Percentiles rank a stretch among this genome's conserved stretches.
phyloP scores from a whole-genome alignment of 352 stramenopile species.

The Halophytophthora batemanensis region DNA sequence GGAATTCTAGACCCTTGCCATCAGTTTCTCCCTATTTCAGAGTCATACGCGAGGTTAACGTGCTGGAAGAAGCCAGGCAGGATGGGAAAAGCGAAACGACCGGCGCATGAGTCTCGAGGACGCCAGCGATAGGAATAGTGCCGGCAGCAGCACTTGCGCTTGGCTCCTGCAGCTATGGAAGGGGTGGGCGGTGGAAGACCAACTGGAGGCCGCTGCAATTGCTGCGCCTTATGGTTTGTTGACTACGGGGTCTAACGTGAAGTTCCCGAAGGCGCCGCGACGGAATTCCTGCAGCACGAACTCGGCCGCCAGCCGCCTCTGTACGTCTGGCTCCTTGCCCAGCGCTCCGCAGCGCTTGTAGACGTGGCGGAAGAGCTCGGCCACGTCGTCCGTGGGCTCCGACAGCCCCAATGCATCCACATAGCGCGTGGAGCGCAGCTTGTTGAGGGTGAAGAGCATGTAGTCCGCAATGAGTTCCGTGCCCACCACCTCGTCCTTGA shows the following conservation, averaged over 20 bases:
- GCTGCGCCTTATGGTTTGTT: slow-evolving; percentile 7
- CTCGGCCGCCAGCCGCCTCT: slow-evolving; percentile 59
- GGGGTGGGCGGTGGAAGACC: slow-evolving; percentile 5
- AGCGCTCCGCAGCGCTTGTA: slow-evolving; percentile 68
- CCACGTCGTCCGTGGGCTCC: slow-evolving; percentile 72
- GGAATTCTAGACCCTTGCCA: too few species aligned
- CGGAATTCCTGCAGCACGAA: slow-evolving; percentile 77
- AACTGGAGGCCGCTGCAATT: slow-evolving; percentile 10
- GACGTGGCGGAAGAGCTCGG: slow-evolving; percentile 57
- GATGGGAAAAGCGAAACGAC: too few species aligned
- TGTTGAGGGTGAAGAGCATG: slow-evolving; percentile 87
- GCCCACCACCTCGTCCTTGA: slow-evolving; percentile 86
- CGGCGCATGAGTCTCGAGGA: too few species aligned
- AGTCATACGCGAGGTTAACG: too few species aligned
- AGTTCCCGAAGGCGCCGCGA: slow-evolving; percentile 72
- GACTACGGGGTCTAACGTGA: slow-evolving; percentile 71
- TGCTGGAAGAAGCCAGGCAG: too few species aligned
- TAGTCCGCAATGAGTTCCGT: slow-evolving; percentile 87
- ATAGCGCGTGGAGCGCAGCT: slow-evolving; percentile 74
- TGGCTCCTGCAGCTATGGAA: too few species aligned
- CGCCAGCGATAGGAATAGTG: too few species aligned
- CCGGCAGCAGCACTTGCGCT: too few species aligned
- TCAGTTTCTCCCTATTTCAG: too few species aligned
- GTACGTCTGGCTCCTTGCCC: slow-evolving; percentile 76
- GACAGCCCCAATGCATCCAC: slow-evolving; percentile 66